Evolutionary conservation across 257 asterid species (phyloP).

Genomic region (Leptodermis oblonga): DNA sequence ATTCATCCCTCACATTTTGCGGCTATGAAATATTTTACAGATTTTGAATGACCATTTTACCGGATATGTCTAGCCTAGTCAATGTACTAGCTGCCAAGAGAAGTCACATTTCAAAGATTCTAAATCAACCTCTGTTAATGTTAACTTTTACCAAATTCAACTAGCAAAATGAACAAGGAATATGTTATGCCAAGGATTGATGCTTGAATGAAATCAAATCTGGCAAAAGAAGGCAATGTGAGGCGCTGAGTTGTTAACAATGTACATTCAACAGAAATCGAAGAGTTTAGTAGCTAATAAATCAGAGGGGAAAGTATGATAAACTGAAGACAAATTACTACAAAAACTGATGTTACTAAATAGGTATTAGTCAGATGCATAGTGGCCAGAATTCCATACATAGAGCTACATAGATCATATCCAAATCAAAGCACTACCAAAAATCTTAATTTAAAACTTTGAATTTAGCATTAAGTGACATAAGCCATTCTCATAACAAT

Average conservation of each 20-base stretch:
- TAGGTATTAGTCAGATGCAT: neutral
- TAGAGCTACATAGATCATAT: neutral
- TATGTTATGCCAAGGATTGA: neutral
- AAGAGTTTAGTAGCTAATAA: slow-evolving; percentile 5
- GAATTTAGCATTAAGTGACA: neutral
- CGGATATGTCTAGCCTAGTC: neutral
- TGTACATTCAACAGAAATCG: neutral
- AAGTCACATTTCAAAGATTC: slow-evolving; percentile 1
- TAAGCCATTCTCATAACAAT: neutral
- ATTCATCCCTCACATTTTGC: neutral
- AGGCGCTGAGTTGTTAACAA: neutral
- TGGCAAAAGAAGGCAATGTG: neutral
- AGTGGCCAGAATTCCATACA: neutral
- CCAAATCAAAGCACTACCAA: neutral
- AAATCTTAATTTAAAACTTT: neutral
- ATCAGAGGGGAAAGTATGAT: neutral
- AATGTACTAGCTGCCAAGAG: neutral
- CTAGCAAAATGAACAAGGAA: neutral
- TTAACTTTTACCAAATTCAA: neutral
- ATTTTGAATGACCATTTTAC: neutral
- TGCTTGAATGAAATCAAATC: neutral
- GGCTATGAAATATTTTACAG: neutral
- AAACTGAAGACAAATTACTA: neutral
- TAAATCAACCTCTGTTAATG: neutral
- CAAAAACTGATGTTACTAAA: neutral